phyloP scores from a whole-genome alignment of 805 yeast species.

The Ascoidea tarda region DNA sequence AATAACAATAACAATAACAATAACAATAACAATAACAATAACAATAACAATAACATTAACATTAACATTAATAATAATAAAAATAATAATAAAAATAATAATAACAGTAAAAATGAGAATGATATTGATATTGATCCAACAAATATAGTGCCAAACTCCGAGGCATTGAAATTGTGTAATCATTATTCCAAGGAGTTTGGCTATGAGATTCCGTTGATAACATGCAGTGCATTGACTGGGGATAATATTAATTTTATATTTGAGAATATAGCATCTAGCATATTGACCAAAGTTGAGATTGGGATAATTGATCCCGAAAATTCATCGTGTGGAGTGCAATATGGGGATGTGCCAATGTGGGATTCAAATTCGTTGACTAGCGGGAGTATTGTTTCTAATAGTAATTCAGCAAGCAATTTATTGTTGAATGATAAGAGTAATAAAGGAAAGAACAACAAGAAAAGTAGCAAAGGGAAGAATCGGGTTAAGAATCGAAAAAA shows the following conservation, averaged over 20 bases:
- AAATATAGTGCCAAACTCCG: conserved; percentile 18
- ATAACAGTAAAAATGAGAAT: neutral
- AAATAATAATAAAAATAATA: neutral
- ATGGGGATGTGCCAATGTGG: conserved; percentile 29
- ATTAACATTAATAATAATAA: neutral
- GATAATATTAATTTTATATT: conserved; percentile 28
- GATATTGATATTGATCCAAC: conserved; percentile 15
- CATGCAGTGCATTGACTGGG: conserved; percentile 27
- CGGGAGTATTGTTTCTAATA: conserved; percentile 9
- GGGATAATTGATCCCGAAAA: conserved; percentile 34
- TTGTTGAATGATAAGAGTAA: conserved; percentile 2
- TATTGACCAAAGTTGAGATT: conserved; percentile 30
- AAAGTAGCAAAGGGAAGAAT: conserved; percentile 6
- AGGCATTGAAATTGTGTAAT: conserved; percentile 19
- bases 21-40: too few relatives aligned
- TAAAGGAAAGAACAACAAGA: conserved; percentile 6
- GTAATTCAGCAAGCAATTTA: conserved; percentile 1
- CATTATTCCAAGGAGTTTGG: conserved; percentile 14
- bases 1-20: too few relatives aligned
- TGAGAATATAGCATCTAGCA: conserved; percentile 22
- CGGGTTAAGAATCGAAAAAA: too few relatives aligned
- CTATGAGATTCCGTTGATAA: conserved; percentile 22
- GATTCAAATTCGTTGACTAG: conserved; percentile 20
- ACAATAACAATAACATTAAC: too few relatives aligned
- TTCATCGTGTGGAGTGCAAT: conserved; percentile 32